These are phyloP conservation scores for Microbotryum lychnidis-dioicae DNA, from an alignment of 1,284 basidiomycete species.

Conservation along the genomic window DNA sequence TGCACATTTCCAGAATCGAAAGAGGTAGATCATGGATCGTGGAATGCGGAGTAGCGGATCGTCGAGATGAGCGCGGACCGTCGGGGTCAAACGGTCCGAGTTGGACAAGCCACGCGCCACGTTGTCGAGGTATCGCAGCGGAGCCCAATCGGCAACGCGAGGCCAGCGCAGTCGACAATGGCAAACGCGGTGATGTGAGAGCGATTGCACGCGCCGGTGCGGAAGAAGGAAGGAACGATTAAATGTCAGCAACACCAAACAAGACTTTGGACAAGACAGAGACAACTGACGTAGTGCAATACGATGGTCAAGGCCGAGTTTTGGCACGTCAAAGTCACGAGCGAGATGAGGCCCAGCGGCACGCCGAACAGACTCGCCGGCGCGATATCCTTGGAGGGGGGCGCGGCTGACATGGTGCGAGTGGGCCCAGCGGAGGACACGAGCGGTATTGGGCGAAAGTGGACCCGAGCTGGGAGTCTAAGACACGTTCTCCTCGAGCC, in stretches of 20 bases:
- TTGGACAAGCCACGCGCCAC: neutral
- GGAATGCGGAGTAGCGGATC: neutral
- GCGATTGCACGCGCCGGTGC: neutral
- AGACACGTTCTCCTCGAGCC: too few relatives aligned
- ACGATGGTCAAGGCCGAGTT: constrained; percentile 82
- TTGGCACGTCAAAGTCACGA: constrained; percentile 85
- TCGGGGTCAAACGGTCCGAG: neutral
- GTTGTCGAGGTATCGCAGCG: neutral
- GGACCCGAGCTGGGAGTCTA: too few relatives aligned
- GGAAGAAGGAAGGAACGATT: neutral
- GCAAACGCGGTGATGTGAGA: neutral
- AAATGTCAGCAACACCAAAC: neutral
- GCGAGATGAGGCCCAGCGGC: constrained; percentile 35
- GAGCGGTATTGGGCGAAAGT: too few relatives aligned
- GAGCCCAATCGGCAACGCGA: neutral
- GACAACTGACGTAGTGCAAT: constrained; percentile 62
- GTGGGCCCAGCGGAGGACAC: too few relatives aligned
- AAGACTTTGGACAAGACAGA: neutral
- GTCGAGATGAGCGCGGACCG: neutral
- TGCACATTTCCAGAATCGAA: constrained; percentile 1
- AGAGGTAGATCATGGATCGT: neutral
- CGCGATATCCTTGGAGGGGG: neutral
- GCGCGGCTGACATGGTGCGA: too few relatives aligned
- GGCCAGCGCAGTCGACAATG: neutral
- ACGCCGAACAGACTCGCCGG: constrained; percentile 11